A percentile compares a stretch with the other conserved stretches of the same genome.
These are phyloP conservation scores for Xylaria telfairii DNA, from an alignment of 495 filamentous ascomycete species.

Conservation along the genomic window DNA sequence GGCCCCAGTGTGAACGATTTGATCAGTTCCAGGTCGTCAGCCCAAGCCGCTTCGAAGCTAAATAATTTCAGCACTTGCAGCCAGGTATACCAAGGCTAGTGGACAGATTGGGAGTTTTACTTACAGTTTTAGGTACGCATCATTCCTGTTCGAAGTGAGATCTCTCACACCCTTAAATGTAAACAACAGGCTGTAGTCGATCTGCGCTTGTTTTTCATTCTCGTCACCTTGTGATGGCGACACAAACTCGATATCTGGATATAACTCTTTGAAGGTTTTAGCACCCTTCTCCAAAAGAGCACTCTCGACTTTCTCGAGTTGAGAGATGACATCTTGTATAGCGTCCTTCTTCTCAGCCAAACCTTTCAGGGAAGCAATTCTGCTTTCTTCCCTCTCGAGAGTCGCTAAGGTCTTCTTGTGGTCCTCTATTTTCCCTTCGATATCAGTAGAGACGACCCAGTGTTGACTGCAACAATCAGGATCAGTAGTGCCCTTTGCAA, in stretches of 20 bases:
- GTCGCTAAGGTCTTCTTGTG: slow-evolving; percentile 32
- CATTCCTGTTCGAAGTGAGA: slow-evolving; percentile 56
- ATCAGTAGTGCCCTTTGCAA: background rate
- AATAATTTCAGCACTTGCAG: background rate
- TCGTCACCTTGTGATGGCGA: background rate
- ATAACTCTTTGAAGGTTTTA: slow-evolving; percentile 68
- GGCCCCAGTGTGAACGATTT: slow-evolving; percentile 54
- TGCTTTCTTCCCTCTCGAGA: slow-evolving; percentile 41
- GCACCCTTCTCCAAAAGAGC: slow-evolving; percentile 61
- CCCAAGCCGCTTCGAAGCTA: slow-evolving; percentile 72
- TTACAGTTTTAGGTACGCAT: slow-evolving; percentile 63
- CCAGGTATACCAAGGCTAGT: background rate
- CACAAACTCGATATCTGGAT: slow-evolving; percentile 55
- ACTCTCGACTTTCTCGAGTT: slow-evolving; percentile 60
- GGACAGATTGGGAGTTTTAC: slow-evolving; percentile 20
- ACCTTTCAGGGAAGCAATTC: slow-evolving; percentile 40
- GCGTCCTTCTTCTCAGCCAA: slow-evolving; percentile 57
- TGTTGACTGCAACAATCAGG: slow-evolving; percentile 37
- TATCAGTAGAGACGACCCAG: slow-evolving; percentile 51
- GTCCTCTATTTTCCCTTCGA: slow-evolving; percentile 25
- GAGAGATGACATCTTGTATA: slow-evolving; percentile 51
- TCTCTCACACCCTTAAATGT: slow-evolving; percentile 52
- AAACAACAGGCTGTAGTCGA: slow-evolving; percentile 55
- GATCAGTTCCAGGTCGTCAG: slow-evolving; percentile 65
- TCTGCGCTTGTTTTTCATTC: slow-evolving; percentile 18